Percentiles rank a stretch among this genome's conserved stretches.
These are phyloP conservation scores for Ustulina deusta DNA, from an alignment of 2,329 filamentous ascomycete species.

Conservation along the genomic window DNA sequence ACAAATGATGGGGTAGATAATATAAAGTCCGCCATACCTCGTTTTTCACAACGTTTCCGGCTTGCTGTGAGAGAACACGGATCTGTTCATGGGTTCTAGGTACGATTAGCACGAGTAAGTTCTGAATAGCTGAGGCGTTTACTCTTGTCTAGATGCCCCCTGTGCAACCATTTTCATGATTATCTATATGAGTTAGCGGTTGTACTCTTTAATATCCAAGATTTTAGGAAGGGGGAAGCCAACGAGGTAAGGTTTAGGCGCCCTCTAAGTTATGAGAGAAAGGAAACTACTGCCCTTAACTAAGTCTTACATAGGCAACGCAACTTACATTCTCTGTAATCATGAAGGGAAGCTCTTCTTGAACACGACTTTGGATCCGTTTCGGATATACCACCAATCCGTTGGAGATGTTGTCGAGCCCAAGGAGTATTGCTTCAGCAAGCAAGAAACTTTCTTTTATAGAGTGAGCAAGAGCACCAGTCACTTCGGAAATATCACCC, in stretches of 20 bases:
- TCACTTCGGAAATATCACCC: too few species aligned
- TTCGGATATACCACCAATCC: slow-evolving; percentile 84
- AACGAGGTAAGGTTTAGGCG: too few species aligned
- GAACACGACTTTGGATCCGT: slow-evolving; percentile 74
- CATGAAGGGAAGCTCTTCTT: slow-evolving; percentile 83
- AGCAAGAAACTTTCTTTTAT: slow-evolving; percentile 67
- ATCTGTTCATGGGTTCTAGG: slow-evolving; percentile 83
- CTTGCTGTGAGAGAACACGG: slow-evolving; percentile 82
- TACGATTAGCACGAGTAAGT: background rate
- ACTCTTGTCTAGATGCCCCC: slow-evolving; percentile 48
- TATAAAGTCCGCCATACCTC: too few species aligned
- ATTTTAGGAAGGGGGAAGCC: too few species aligned
- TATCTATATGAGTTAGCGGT: slow-evolving; percentile 37
- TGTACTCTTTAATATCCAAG: background rate
- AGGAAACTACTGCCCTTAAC: slow-evolving; percentile 6
- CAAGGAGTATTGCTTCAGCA: slow-evolving; percentile 75
- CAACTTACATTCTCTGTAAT: slow-evolving; percentile 58
- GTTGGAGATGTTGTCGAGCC: slow-evolving; percentile 74
- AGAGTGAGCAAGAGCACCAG: background rate
- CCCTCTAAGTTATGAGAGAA: background rate
- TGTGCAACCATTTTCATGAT: slow-evolving; percentile 49
- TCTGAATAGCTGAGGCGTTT: background rate
- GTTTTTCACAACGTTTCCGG: slow-evolving; percentile 72
- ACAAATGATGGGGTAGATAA: too few species aligned
- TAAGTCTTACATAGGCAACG: background rate